Evolutionary conservation across 352 stramenopile genomes (phyloP).

Genomic region (Pythium grandisporangium): DNA sequence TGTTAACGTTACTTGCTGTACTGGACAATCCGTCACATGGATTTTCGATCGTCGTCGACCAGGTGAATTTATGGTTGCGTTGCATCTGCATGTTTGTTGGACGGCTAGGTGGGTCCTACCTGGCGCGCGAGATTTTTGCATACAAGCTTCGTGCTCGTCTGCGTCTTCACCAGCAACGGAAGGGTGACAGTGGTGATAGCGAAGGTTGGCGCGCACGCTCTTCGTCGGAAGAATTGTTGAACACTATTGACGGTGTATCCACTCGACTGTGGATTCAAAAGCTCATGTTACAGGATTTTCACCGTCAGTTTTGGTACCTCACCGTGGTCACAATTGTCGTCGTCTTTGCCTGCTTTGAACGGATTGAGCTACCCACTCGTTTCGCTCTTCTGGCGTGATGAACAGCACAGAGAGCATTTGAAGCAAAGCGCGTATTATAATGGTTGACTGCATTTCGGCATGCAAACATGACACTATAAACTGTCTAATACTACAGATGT

Average conservation of each 20-base stretch:
- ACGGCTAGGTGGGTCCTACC: constrained; percentile 55
- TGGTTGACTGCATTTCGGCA: too few relatives aligned
- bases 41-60: constrained; percentile 49
- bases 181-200: constrained; percentile 1
- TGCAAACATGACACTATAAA: too few relatives aligned
- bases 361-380: constrained; percentile 55
- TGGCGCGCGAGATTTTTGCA: constrained; percentile 79
- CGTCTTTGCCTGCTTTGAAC: constrained; percentile 80
- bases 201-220: constrained; percentile 7
- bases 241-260: constrained; percentile 51
- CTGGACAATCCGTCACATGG: constrained; percentile 65
- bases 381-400: constrained; percentile 54
- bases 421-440: too few relatives aligned
- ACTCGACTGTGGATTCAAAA: constrained; percentile 72
- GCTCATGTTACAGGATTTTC: constrained; percentile 83
- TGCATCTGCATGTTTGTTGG: constrained; percentile 81
- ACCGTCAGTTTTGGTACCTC: constrained; percentile 84
- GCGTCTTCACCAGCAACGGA: constrained; percentile 19
- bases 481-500: too few relatives aligned
- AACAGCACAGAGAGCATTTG: too few relatives aligned
- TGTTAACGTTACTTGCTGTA: constrained; percentile 64
- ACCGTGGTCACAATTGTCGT: constrained; percentile 75
- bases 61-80: constrained; percentile 75
- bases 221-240: constrained; percentile 9
- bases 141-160: constrained; percentile 67